A percentile compares a stretch with the other conserved stretches of the same genome.
These are phyloP conservation scores for Eustoma russellianum DNA, from an alignment of 257 asterid species.

Conservation along the genomic window DNA sequence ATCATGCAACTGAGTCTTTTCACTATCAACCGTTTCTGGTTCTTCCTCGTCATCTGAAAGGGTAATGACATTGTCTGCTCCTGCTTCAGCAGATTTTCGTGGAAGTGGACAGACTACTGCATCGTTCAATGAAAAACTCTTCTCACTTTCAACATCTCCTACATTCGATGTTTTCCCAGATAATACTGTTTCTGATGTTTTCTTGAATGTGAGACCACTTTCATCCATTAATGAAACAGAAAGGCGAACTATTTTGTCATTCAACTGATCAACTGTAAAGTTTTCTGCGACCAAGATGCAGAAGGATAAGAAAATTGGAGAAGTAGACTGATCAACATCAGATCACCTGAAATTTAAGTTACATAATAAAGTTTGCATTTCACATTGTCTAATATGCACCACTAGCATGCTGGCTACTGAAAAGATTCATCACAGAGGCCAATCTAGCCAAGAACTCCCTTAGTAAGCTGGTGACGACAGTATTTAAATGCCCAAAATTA, in stretches of 20 bases:
- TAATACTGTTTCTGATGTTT: slow-evolving; percentile 18
- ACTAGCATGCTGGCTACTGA: no score
- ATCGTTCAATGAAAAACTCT: slow-evolving; percentile 19
- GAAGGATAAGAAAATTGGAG: neutral
- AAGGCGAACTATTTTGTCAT: slow-evolving; percentile 54
- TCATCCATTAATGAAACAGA: slow-evolving; percentile 49
- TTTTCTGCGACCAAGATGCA: slow-evolving; percentile 41
- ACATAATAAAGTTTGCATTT: no score
- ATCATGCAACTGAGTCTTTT: slow-evolving; percentile 17
- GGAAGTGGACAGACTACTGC: slow-evolving; percentile 23
- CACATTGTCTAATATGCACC: no score
- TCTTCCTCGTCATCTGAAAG: slow-evolving; percentile 71
- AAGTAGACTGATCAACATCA: neutral
- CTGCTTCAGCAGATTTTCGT: slow-evolving; percentile 22
- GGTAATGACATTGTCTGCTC: slow-evolving; percentile 32
- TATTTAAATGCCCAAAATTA: no score
- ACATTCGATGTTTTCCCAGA: slow-evolving; percentile 22
- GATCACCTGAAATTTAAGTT: no score
- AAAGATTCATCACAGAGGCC: no score
- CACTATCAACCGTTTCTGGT: slow-evolving; percentile 27
- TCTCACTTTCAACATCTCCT: slow-evolving; percentile 23
- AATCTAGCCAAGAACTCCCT: no score
- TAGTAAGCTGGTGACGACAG: no score
- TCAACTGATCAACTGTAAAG: slow-evolving; percentile 49
- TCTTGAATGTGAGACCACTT: slow-evolving; percentile 21